A percentile compares a stretch with the other conserved stretches of the same genome.
Conservation (phyloP, 2,329 filamentous ascomycete genomes). For the Scedosporium boydii region DNA sequence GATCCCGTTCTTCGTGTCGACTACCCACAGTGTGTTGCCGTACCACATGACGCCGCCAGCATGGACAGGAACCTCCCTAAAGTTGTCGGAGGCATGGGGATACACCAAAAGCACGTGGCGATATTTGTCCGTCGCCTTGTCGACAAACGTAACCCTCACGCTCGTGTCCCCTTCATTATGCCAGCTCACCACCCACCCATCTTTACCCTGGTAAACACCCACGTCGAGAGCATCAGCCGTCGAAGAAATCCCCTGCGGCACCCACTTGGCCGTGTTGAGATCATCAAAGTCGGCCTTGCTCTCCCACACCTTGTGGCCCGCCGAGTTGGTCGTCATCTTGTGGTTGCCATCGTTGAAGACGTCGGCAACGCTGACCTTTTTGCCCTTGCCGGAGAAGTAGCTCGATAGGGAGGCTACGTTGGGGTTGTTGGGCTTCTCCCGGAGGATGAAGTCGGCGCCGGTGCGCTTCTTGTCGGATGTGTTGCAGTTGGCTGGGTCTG, state of each 20-base stretch:
- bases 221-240: conserved; percentile 20
- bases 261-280: conserved; percentile 21
- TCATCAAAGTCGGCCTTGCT: conserved; percentile 17
- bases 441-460: conserved; percentile 13
- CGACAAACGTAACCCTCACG: conserved; percentile 21
- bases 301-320: conserved; percentile 13
- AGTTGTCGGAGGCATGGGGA: conserved; percentile 21
- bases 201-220: conserved; percentile 21
- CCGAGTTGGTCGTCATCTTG: conserved; percentile 10
- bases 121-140: conserved; percentile 17
- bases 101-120: conserved; percentile 24
- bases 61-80: conserved; percentile 21
- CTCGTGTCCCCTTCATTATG: conserved; percentile 19
- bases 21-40: conserved; percentile 22
- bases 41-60: conserved; percentile 27
- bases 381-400: conserved; percentile 9
- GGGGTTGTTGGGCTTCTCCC: conserved; percentile 13
- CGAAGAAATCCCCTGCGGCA: conserved; percentile 24
- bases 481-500: conserved; percentile 1
- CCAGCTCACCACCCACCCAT: conserved; percentile 25
- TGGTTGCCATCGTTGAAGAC: conserved; percentile 16
- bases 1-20: conserved; percentile 23
- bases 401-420: conserved; percentile 14
- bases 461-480: conserved; percentile 1
- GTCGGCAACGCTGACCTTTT: conserved; percentile 10